Percentiles rank a stretch among this genome's conserved stretches.
Conservation (phyloP, 2,329 filamentous ascomycete species). For the Penicillium fuscoglaucum region DNA sequence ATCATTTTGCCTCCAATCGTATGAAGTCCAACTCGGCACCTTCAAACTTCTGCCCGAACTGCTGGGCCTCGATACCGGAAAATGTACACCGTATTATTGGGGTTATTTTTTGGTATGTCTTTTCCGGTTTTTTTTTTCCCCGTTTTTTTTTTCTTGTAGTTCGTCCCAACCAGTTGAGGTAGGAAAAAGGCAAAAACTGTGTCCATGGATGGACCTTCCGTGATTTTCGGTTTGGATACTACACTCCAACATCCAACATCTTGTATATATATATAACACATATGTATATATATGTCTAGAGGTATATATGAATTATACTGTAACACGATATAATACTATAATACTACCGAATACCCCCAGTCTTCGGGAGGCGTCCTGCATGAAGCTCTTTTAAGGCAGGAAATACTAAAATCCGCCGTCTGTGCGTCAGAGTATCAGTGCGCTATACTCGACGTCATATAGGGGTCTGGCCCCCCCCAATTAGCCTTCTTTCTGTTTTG, state of each 20-base stretch:
- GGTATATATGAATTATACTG: too few species aligned
- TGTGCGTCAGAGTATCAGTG: constrained; percentile 14
- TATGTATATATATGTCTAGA: neutral
- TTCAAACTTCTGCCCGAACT: constrained; percentile 3
- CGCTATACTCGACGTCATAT: constrained; percentile 18
- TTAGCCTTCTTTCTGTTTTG: constrained; percentile 9
- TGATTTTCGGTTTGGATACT: neutral
- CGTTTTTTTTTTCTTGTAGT: neutral
- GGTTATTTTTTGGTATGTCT: neutral
- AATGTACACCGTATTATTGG: neutral
- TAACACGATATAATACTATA: neutral
- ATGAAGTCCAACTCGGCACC: neutral
- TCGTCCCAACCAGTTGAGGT: neutral
- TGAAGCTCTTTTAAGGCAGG: constrained; percentile 12
- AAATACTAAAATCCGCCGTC: neutral
- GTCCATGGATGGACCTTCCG: neutral
- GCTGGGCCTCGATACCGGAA: neutral
- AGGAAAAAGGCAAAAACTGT: neutral
- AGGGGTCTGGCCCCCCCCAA: constrained; percentile 18
- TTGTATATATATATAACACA: neutral
- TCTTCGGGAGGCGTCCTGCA: constrained; percentile 14
- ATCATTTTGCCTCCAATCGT: constrained; percentile 1
- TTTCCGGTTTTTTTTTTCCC: neutral
- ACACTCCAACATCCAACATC: neutral
- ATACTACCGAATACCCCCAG: neutral